Conservation (phyloP, 768 basidiomycete species). For the Sporobolomyces phaffii region DNA sequence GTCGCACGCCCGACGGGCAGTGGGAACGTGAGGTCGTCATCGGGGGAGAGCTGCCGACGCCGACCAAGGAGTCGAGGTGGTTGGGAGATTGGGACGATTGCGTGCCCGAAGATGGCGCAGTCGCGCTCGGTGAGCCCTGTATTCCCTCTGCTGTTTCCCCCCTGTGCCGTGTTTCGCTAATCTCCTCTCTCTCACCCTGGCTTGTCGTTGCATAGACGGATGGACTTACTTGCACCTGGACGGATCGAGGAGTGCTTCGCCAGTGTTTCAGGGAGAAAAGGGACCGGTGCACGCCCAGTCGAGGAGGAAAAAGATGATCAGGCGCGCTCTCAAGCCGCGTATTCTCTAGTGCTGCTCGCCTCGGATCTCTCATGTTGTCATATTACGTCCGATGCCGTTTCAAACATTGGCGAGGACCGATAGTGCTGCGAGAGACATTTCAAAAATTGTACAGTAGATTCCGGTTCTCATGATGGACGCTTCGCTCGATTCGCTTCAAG, state of each 20-base stretch:
- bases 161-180: too few species aligned
- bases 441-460: too few species aligned
- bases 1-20: slow-evolving; percentile 4
- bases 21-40: slow-evolving; percentile 22
- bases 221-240: slow-evolving; percentile 30
- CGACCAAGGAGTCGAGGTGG: too few species aligned
- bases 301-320: slow-evolving; percentile 5
- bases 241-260: slow-evolving; percentile 4
- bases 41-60: slow-evolving; percentile 24
- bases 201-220: too few species aligned
- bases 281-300: background rate
- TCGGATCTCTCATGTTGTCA: background rate
- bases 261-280: slow-evolving; percentile 14
- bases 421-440: too few species aligned
- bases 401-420: too few species aligned
- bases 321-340: background rate
- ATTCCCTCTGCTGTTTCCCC: background rate
- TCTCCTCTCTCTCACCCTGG: too few species aligned
- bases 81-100: slow-evolving; percentile 29
- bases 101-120: background rate
- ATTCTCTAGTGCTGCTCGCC: background rate
- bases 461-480: too few species aligned
- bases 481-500: too few species aligned
- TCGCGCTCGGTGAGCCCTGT: slow-evolving; percentile 19
- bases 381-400: too few species aligned